These are phyloP conservation scores for Aureobasidium sp. DNA, from an alignment of 2,329 filamentous ascomycete genomes.

Conservation along the genomic window DNA sequence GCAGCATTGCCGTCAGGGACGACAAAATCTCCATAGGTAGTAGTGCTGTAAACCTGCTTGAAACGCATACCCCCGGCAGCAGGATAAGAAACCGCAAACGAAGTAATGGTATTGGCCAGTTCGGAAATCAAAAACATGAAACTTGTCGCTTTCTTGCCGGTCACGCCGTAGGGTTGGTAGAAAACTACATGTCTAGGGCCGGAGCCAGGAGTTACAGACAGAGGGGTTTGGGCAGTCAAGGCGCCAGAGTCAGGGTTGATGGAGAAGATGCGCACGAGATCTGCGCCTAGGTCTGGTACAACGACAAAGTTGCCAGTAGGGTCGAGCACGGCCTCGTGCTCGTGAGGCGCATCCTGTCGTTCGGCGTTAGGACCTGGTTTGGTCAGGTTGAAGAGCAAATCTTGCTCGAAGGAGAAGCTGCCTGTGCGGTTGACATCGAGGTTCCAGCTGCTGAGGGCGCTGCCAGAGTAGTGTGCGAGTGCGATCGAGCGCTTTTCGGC, in stretches of 20 bases:
- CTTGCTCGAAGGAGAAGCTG: conserved; percentile 34
- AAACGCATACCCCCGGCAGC: conserved; percentile 40
- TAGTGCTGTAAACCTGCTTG: conserved; percentile 39
- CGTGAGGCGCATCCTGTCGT: conserved; percentile 31
- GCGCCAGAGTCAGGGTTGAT: conserved; percentile 24
- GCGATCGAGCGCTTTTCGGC: conserved; percentile 33
- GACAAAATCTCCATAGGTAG: conserved; percentile 42
- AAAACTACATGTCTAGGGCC: conserved; percentile 34
- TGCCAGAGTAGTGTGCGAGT: conserved; percentile 37
- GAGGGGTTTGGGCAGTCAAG: conserved; percentile 23
- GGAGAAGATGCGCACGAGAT: conserved; percentile 31
- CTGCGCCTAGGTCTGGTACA: conserved; percentile 33
- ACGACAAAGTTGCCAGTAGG: conserved; percentile 34
- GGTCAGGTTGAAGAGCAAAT: conserved; percentile 26
- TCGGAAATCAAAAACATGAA: conserved; percentile 42
- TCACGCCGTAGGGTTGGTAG: conserved; percentile 27
- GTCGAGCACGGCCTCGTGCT: conserved; percentile 32
- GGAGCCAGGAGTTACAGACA: conserved; percentile 26
- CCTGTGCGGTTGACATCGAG: conserved; percentile 47
- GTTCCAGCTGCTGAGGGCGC: conserved; percentile 32
- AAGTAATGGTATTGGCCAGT: conserved; percentile 42
- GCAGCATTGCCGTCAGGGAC: conserved; percentile 45
- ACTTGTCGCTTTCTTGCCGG: conserved; percentile 23
- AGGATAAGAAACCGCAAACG: conserved; percentile 43
- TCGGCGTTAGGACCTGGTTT: conserved; percentile 26